These are phyloP conservation scores for Aspergillus indologenus DNA, from an alignment of 495 filamentous ascomycete species.

Conservation along the genomic window DNA sequence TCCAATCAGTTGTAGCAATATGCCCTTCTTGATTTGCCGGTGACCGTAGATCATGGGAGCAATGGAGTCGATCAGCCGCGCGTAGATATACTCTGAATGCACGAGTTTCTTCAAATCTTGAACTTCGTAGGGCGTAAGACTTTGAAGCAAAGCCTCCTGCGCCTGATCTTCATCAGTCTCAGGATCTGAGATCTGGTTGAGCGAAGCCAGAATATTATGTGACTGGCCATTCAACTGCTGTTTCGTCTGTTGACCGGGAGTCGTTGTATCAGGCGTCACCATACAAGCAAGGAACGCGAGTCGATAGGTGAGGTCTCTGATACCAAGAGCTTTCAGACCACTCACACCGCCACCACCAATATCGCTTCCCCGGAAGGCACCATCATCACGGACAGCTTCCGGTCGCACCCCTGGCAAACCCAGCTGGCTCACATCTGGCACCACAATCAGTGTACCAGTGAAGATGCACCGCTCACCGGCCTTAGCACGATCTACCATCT, in stretches of 20 bases:
- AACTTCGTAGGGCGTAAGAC: constrained; percentile 79
- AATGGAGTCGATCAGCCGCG: constrained; percentile 88
- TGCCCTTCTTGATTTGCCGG: constrained; percentile 94
- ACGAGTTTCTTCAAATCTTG: constrained; percentile 90
- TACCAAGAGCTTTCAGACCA: constrained; percentile 87
- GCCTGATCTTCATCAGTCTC: constrained; percentile 78
- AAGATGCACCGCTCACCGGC: constrained; percentile 98
- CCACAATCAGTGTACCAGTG: constrained; percentile 91
- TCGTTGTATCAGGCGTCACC: constrained; percentile 87
- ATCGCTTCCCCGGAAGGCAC: constrained; percentile 70
- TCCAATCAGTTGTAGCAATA: constrained; percentile 88
- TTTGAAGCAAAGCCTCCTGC: constrained; percentile 81
- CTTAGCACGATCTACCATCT: constrained; percentile 96
- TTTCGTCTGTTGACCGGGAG: constrained; percentile 62
- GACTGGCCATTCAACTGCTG: constrained; percentile 68
- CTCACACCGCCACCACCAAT: constrained; percentile 79
- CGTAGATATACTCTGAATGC: constrained; percentile 91
- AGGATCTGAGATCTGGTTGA: constrained; percentile 65
- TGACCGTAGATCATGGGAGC: constrained; percentile 97
- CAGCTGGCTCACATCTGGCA: constrained; percentile 94
- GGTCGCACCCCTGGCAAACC: constrained; percentile 83
- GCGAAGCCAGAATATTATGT: constrained; percentile 74
- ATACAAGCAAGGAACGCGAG: constrained; percentile 96
- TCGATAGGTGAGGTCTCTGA: constrained; percentile 94
- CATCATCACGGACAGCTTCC: constrained; percentile 82